Percentiles rank a stretch among this genome's conserved stretches.
Evolutionary conservation across 2,329 filamentous ascomycete species (phyloP).

Genomic region (Cercospora nicotianae): DNA sequence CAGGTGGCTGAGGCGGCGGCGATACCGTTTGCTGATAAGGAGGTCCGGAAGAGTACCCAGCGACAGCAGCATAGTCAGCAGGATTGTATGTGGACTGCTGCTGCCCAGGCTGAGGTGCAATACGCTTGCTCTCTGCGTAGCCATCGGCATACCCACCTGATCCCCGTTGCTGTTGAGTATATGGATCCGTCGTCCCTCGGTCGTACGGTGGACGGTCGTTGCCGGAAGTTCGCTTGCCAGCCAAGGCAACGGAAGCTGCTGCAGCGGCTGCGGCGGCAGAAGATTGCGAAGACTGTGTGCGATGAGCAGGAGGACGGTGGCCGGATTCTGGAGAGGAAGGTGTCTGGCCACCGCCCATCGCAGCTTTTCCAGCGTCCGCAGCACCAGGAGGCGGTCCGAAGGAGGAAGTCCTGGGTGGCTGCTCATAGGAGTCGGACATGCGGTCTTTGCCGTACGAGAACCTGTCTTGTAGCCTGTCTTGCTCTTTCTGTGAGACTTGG

Average conservation of each 20-base stretch:
- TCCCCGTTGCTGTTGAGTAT: slow-evolving; percentile 28
- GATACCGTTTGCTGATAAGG: slow-evolving; percentile 45
- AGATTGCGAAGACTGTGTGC: slow-evolving; percentile 51
- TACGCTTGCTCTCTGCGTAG: slow-evolving; percentile 33
- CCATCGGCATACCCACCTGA: slow-evolving; percentile 39
- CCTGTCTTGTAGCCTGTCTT: slow-evolving; percentile 38
- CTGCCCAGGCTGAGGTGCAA: slow-evolving; percentile 41
- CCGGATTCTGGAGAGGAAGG: slow-evolving; percentile 50
- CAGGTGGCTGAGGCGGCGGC: slow-evolving; percentile 52
- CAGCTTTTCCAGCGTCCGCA: slow-evolving; percentile 50
- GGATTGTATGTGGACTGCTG: slow-evolving; percentile 67
- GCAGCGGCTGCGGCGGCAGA: slow-evolving; percentile 51
- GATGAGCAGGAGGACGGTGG: slow-evolving; percentile 48
- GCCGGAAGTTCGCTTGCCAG: slow-evolving; percentile 46
- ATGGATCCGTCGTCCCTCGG: slow-evolving; percentile 45
- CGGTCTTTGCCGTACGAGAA: slow-evolving; percentile 53
- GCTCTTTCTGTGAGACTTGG: slow-evolving; percentile 31
- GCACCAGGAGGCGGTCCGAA: slow-evolving; percentile 45
- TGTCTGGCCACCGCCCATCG: slow-evolving; percentile 41
- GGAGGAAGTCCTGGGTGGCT: slow-evolving; percentile 43
- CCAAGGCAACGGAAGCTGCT: slow-evolving; percentile 38
- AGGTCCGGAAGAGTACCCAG: slow-evolving; percentile 35
- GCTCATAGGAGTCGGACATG: slow-evolving; percentile 39
- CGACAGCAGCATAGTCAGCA: slow-evolving; percentile 64
- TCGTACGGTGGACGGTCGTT: slow-evolving; percentile 46